A percentile compares a stretch with the other conserved stretches of the same genome.
These are phyloP conservation scores for Pseudevernia furfuracea DNA, from an alignment of 495 filamentous ascomycete species.

Conservation along the genomic window DNA sequence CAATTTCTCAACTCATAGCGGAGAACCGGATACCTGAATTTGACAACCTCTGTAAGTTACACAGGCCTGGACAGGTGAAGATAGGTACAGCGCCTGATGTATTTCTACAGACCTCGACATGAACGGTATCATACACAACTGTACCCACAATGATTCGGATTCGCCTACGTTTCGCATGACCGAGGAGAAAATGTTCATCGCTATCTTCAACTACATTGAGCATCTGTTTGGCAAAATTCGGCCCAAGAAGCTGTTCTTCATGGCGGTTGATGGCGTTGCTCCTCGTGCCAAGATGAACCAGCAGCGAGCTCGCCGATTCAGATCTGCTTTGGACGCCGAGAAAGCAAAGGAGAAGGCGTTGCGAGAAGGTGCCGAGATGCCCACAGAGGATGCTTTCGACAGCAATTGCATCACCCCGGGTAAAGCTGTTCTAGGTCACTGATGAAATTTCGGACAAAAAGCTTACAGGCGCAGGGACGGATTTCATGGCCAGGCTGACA, in stretches of 20 bases:
- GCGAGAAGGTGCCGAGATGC: conserved; percentile 78
- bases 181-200: conserved; percentile 98
- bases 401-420: conserved; percentile 99
- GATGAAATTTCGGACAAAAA: not conserved
- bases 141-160: conserved; percentile 91
- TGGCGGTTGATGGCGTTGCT: conserved; percentile 97
- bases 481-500: conserved; percentile 95
- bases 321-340: conserved; percentile 88
- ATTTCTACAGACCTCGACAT: conserved; percentile 95
- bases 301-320: conserved; percentile 89
- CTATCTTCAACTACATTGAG: conserved; percentile 99
- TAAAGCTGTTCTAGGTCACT: conserved; percentile 10
- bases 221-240: conserved; percentile 98
- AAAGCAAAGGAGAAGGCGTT: conserved; percentile 84
- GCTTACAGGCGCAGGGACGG: conserved; percentile 47
- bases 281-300: conserved; percentile 99
- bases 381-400: conserved; percentile 92
- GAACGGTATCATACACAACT: conserved; percentile 99
- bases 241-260: conserved; percentile 96
- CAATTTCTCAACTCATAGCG: conserved; percentile 96
- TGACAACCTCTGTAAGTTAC: conserved; percentile 65
- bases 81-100: conserved; percentile 9
- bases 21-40: conserved; percentile 99
- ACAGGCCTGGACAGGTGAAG: not conserved
- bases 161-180: conserved; percentile 86